Evolutionary conservation across 306 rosid genomes (phyloP).

Genomic region (Mimosa pudica): DNA sequence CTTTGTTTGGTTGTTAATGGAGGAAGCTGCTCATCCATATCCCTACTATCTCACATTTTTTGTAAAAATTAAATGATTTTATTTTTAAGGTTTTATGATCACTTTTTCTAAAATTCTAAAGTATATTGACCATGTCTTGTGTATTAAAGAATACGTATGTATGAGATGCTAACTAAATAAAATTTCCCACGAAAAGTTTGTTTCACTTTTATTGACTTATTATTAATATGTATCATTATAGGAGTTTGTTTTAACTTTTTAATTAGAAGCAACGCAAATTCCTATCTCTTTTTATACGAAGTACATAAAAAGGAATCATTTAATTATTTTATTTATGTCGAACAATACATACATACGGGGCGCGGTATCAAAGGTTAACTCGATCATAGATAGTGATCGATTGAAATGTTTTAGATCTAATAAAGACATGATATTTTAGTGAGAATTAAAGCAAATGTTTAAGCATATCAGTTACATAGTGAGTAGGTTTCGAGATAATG

Average conservation of each 20-base stretch:
- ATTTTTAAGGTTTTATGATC: background rate
- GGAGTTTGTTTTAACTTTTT: background rate
- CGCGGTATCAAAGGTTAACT: background rate
- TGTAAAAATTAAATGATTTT: background rate
- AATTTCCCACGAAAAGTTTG: background rate
- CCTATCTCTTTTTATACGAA: background rate
- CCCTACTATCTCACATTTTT: background rate
- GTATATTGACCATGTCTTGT: background rate
- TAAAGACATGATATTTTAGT: constrained; percentile 19
- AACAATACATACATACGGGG: background rate
- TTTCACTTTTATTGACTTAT: background rate
- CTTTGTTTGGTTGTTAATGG: constrained; percentile 13
- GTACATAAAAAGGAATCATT: background rate
- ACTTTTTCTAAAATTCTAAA: background rate
- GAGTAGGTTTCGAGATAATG: constrained; percentile 39
- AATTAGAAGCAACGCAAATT: background rate
- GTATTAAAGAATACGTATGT: background rate
- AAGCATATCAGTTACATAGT: constrained; percentile 30
- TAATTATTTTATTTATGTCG: background rate
- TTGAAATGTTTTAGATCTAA: constrained; percentile 4
- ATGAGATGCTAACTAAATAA: background rate
- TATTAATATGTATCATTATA: background rate
- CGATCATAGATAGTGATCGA: background rate
- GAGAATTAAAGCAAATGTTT: constrained; percentile 14
- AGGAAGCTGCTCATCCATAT: constrained; percentile 24